Evolutionary conservation across 2,329 filamentous ascomycete species (phyloP), one percentile per base, ranked within the genome.

Genomic region (Lasiodiplodia theobromae): DNA sequence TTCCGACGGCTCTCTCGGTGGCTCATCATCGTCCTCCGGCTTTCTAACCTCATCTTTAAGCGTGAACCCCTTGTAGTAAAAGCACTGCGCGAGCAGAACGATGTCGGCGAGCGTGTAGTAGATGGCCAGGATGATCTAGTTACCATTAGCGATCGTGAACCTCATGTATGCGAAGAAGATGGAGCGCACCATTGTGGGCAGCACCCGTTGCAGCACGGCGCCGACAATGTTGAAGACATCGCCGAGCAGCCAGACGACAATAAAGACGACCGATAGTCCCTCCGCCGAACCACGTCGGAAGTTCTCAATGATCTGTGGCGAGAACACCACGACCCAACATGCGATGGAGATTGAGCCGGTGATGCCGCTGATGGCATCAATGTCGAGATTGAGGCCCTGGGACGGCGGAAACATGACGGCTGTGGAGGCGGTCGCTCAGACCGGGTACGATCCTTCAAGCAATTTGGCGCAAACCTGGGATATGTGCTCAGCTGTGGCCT

Each of bases 151-250:
- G 16, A 51, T 7, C 25, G 11, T 16, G 1, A 7, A 21, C 11
- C 7, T 8, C n/a, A 21, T n/a, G n/a, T 21, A 11, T 28, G 38
- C 34, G 56, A 37, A 57, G 10, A 10, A 16, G 44, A 21, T 47
- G 1, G 11, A 44, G 73, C 81, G 70, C 77, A 90, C 87, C 94
- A 98, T 97, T 0, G 95, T 99, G 1, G 96, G 94, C 66, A 98
- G 81, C 7, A 99, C 95, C 67, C 92, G 92, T 79, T 98, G 95
- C 12, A 97, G 80, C 18, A 97, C 89, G 21, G 94, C 92, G n/a
- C 95, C 95, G 2, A 97, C 85, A 71, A 97, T 96, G 78, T 98
- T 98, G 85, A 97, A 97, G 72, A 97, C 90, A 89, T 99, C 96
- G 65, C 96, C 96, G 1, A 91, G 86, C 2, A 97, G 86, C 96